Base-by-base conservation (phyloP, 331 rosid genomes). In the Malus hybrid region DNA sequence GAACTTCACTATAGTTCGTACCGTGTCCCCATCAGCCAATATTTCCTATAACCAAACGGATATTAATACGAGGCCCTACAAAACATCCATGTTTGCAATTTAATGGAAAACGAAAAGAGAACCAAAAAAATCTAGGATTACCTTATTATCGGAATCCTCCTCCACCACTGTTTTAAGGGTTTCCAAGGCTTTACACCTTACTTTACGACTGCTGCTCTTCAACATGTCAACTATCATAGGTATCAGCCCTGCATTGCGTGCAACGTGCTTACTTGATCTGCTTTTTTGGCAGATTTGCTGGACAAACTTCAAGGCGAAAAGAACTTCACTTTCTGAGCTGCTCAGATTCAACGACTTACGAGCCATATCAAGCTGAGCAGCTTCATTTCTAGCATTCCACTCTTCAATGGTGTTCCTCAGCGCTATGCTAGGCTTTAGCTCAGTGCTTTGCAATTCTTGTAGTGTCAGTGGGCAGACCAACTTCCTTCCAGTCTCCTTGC, bases 331-430 rank as follows among this genome's bases (percentile, higher is more conserved):
- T 68, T 90, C 99, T 61, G 96, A 82, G 78, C 90, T 81, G 76
- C 80, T 92, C 79, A 79, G 61, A 81, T 87, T 92, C 77, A 94
- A 77, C 3, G 96, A 86, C 52, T 85, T 86, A 50, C 97, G 87
- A 83, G 97, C 96, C 85, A 86, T 81, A 77, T 94, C 99, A 75
- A 94, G 90, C 91, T 94, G 97, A 70, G 88, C 97, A 72, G 96
- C 87, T 84, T 90, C 97, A 76, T 94, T 94, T 86, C 99, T 94
- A 10, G 97, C 84, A 83, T 84, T 94, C 99, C 99, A 94, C 86
- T 94, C 99, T 82, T 94, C 99, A 73, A 94, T 92, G 78, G 99
- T 94, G 94, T 94, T 90, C 16, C 97, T 89, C 85, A 94, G 69
- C 80, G 99, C 99, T 76, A 90, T 89, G 80, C 99, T 94, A 57